A percentile compares a stretch with the other conserved stretches of the same genome.
These are phyloP conservation scores for Colletotrichum sp. DNA, from an alignment of 2,329 filamentous ascomycete species.

Conservation along the genomic window DNA sequence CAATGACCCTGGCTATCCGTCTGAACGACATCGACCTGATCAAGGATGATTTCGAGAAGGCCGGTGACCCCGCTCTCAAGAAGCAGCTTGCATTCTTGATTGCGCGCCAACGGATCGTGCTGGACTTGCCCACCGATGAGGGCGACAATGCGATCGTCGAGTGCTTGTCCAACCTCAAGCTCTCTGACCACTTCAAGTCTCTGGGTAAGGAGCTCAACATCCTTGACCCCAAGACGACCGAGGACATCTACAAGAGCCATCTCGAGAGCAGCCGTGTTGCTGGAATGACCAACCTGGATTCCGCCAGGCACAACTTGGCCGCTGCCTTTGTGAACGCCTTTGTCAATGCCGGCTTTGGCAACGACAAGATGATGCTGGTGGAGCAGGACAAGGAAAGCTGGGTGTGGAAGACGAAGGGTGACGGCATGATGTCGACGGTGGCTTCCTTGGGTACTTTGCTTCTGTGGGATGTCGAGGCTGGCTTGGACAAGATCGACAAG, in stretches of 20 bases:
- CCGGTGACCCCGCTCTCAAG: slow-evolving; percentile 81
- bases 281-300: slow-evolving; percentile 93
- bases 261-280: slow-evolving; percentile 93
- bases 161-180: slow-evolving; percentile 83
- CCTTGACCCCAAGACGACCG: slow-evolving; percentile 92
- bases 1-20: slow-evolving; percentile 91
- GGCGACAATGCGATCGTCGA: slow-evolving; percentile 60
- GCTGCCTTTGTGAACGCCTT: slow-evolving; percentile 97
- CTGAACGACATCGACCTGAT: slow-evolving; percentile 89
- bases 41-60: slow-evolving; percentile 78
- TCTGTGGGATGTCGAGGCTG: slow-evolving; percentile 92
- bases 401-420: slow-evolving; percentile 99
- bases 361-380: slow-evolving; percentile 97
- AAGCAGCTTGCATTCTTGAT: slow-evolving; percentile 95
- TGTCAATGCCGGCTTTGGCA: slow-evolving; percentile 92
- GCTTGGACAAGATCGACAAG: slow-evolving; percentile 91
- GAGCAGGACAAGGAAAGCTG: slow-evolving; percentile 89
- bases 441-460: slow-evolving; percentile 91
- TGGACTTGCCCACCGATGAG: slow-evolving; percentile 63
- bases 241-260: slow-evolving; percentile 99
- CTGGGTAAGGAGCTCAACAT: slow-evolving; percentile 97
- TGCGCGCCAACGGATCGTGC: slow-evolving; percentile 86
- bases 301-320: slow-evolving; percentile 92
- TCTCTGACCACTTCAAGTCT: slow-evolving; percentile 92
- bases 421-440: slow-evolving; percentile 95